Base-by-base conservation (phyloP, 768 basidiomycete genomes). In the Suillus weaverae region DNA sequence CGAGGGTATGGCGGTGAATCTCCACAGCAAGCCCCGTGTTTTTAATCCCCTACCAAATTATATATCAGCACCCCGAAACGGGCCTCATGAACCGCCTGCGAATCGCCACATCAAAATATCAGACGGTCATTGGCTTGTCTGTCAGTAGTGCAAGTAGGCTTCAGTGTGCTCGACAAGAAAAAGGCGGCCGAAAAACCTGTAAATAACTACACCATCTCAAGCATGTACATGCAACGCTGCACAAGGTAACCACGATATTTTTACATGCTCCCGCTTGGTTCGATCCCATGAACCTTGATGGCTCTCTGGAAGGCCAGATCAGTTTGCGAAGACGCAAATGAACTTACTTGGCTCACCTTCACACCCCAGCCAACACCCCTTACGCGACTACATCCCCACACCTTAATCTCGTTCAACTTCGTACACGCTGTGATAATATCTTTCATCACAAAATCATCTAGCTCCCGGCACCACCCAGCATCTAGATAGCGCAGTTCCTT, bases 381-480 rank as follows among this genome's bases (percentile, higher is more conserved):
- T 20, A 87, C 68, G 8, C 77, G 74, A 67, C 82, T 85, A 66
- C 86, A 86, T 8, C 86, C 86, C 79, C 81, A 89, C 13, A 85
- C 81, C 63, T 79, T 84, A 68, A 89, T 70, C 41, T 80, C 78
- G 63, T 73, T 68, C 26, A 89, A 64, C 30, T 76, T 70, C 0
- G 71, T 60, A 61, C 84, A 83, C 1, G 71, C 76, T 14, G 84
- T 80, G 50, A 95, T 70, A 68, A 95, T 77, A 16, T 79, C 84
- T 75, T 92, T 89, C 67, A 98, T 77, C 4, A 90, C 81, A 71
- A 91, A 95, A 75, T 99, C 91, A 64, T 95, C 90, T 46, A 92
- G 82, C 26, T 85, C 83, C 56, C 96, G 80, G 70, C 95, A 95
- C 85, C 91, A 99, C 1, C 95, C 90, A 3, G 95, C 76, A 71